phyloP scores from a whole-genome alignment of 73 alveolate genomes.

The Durusdinium trenchii region DNA sequence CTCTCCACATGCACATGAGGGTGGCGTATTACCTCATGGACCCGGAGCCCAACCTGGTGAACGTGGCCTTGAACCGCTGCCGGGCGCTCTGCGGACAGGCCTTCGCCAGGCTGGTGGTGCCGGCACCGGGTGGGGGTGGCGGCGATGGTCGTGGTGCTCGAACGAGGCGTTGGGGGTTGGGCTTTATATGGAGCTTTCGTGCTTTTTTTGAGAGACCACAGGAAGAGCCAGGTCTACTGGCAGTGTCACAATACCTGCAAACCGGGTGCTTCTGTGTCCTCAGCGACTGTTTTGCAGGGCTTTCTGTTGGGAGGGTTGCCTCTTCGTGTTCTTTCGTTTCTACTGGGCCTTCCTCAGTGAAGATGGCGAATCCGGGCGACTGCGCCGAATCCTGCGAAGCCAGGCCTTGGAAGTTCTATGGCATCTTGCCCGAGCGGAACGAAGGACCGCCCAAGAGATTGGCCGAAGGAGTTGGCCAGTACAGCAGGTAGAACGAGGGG shows the following conservation, averaged over 20 bases:
- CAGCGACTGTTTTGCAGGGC: too few species aligned
- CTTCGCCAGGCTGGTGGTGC: background rate
- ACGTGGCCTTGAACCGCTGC: conserved; percentile 29
- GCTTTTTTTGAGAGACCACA: too few species aligned
- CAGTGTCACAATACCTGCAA: too few species aligned
- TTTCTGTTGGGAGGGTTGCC: too few species aligned
- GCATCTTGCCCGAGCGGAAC: background rate
- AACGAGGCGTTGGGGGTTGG: background rate
- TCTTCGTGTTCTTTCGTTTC: too few species aligned
- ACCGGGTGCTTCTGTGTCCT: too few species aligned
- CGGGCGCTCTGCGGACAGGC: conserved; percentile 42
- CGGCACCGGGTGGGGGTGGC: background rate
- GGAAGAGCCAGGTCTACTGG: too few species aligned
- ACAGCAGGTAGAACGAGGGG: too few species aligned
- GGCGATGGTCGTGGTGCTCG: background rate
- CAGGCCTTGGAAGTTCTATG: conserved; percentile 18
- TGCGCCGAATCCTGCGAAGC: too few species aligned
- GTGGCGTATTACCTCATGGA: conserved; percentile 20
- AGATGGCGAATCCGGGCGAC: too few species aligned
- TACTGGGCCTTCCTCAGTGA: too few species aligned
- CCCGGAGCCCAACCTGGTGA: conserved; percentile 8
- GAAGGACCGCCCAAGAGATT: conserved; percentile 5
- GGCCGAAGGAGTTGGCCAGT: too few species aligned
- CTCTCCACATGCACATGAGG: background rate
- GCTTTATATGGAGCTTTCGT: background rate